Base-by-base conservation (phyloP, 441 rosid species). In the Bocquillonia castaneifolia region DNA sequence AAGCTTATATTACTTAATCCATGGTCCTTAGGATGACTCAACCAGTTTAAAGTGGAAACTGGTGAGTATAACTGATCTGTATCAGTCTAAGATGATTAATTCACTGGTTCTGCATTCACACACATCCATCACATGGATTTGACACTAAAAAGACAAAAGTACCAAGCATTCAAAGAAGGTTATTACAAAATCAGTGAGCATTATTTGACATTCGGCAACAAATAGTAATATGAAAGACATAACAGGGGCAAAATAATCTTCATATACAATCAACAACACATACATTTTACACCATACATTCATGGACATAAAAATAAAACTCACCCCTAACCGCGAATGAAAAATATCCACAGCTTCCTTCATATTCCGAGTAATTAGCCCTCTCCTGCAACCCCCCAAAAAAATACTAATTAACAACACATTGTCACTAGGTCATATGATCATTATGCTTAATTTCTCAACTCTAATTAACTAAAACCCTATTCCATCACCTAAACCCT, bases 321-420 rank as follows among this genome's bases (percentile, higher is more conserved):
- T 83, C 72, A 89, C 98, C 83, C 90, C 90, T 68, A 82, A 84
- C 22, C 88, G 84, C 66, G 74, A 72, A 75, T 91, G 97, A 78
- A 91, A 93, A 50, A 89, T 73, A 72, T 93, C 97, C 66, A 93
- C 84, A 13, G 98, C 84, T 29, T 84, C 84, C 88, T 82, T 82
- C 68, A 93, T 79, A 82, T 90, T 93, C 69, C 98, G 91, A 28
- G 98, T 93, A 68, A 93, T 89, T 45, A 93, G 74, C 67, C 98
- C 98, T 76, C 94, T 85, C 78, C 96, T 91, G 88, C 2, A 60
- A 1, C 25, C 13, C 1, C 9, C 17, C 10, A 20, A 74, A 67
- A 13, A 58, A 51, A 47, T 7, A 31, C 28, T 44, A 61, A n/a
- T 59, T 6, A 37, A n/a, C 1, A 40, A 31, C 5, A 50, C 37